A percentile compares a stretch with the other conserved stretches of the same genome.
Conservation (phyloP, 306 rosid genomes). For the Chamaecrista fasciculata region DNA sequence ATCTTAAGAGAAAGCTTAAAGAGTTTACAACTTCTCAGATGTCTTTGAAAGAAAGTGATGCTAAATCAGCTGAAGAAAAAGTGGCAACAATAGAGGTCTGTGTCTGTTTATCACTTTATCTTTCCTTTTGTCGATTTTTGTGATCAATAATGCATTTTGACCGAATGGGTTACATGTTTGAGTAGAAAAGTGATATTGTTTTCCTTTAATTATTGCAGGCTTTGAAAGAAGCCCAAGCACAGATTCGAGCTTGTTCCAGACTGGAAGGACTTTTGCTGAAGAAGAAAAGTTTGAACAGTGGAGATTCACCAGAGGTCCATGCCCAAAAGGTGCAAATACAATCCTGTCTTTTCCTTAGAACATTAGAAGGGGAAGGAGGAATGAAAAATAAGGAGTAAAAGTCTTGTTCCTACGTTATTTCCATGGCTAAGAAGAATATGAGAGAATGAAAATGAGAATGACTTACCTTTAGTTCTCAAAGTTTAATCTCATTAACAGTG, state of each 20-base stretch:
- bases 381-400: constrained; percentile 11
- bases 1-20: constrained; percentile 66
- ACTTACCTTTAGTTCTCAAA: not conserved
- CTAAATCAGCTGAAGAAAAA: constrained; percentile 56
- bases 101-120: constrained; percentile 16
- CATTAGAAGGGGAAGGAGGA: constrained; percentile 11
- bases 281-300: constrained; percentile 62
- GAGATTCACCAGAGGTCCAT: constrained; percentile 84
- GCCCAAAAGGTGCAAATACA: constrained; percentile 82
- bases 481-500: constrained; percentile 3
- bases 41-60: constrained; percentile 46
- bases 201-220: constrained; percentile 48
- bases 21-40: constrained; percentile 50
- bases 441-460: constrained; percentile 7
- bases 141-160: constrained; percentile 7
- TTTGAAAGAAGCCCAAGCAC: constrained; percentile 75
- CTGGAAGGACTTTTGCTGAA: constrained; percentile 79
- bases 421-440: constrained; percentile 6
- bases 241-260: constrained; percentile 81
- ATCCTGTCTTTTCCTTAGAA: constrained; percentile 13
- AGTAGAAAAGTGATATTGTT: constrained; percentile 4
- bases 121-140: not conserved
- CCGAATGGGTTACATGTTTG: constrained; percentile 6
- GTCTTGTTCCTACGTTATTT: constrained; percentile 3
- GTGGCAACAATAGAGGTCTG: constrained; percentile 69